Conservation (phyloP, 495 filamentous ascomycete genomes). For the Penicillium crystallinum region DNA sequence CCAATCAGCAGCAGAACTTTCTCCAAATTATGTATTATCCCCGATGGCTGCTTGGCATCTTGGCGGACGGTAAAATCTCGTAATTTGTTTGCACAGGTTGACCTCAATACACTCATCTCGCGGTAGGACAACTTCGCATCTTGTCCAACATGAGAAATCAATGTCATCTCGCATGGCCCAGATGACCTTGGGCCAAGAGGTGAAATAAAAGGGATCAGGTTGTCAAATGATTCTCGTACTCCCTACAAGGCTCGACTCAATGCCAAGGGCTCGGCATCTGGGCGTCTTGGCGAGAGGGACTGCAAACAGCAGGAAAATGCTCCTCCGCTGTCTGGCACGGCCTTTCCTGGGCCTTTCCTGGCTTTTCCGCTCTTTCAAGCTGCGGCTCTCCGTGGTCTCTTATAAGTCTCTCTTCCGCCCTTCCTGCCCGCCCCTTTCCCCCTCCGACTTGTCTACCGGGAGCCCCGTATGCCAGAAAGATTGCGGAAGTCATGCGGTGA, state of each 20-base stretch:
- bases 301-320: conserved; percentile 24
- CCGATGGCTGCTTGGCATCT: conserved; percentile 32
- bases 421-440: conserved; percentile 6
- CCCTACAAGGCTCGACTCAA: conserved; percentile 12
- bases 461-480: conserved; percentile 8
- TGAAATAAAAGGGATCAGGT: neutral
- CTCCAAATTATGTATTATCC: conserved; percentile 14
- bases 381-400: conserved; percentile 10
- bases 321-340: conserved; percentile 27
- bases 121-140: conserved; percentile 6
- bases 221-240: conserved; percentile 5
- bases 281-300: conserved; percentile 38
- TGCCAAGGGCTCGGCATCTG: conserved; percentile 45
- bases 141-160: conserved; percentile 4
- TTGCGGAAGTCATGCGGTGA: conserved; percentile 37
- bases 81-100: conserved; percentile 6
- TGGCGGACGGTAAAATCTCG: conserved; percentile 29
- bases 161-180: neutral
- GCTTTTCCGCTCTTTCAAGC: conserved; percentile 18
- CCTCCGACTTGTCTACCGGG: conserved; percentile 6
- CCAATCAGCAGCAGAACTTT: conserved; percentile 14
- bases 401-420: conserved; percentile 11
- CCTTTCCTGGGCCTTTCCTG: conserved; percentile 21
- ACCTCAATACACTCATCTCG: conserved; percentile 6
- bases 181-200: neutral